These are phyloP conservation scores for Pythium plurisporium DNA, from an alignment of 352 stramenopile genomes.

Conservation along the genomic window DNA sequence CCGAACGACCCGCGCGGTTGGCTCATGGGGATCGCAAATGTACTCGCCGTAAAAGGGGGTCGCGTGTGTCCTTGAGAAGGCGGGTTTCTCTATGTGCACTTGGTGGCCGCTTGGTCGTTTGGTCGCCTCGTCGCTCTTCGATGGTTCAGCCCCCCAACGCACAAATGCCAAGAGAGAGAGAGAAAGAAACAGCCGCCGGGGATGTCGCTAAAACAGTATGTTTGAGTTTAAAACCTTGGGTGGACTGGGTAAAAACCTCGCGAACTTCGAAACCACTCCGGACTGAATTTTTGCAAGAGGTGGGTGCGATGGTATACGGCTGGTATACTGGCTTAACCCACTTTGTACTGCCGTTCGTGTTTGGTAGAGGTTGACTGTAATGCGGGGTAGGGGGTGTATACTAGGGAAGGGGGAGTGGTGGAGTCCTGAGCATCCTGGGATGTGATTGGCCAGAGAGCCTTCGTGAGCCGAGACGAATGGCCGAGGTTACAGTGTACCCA, in stretches of 20 bases:
- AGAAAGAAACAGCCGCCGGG: slow-evolving; percentile 3
- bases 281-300: slow-evolving; percentile 11
- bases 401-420: neutral
- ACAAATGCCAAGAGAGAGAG: neutral
- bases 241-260: slow-evolving; percentile 13
- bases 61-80: neutral
- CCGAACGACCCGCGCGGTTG: slow-evolving; percentile 33
- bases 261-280: slow-evolving; percentile 1
- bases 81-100: slow-evolving; percentile 10
- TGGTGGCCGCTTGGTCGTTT: neutral
- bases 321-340: neutral
- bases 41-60: neutral
- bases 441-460: neutral
- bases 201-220: slow-evolving; percentile 8
- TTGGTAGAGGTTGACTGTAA: neutral
- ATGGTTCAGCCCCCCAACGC: neutral
- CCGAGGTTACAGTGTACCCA: slow-evolving; percentile 11
- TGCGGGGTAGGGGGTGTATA: slow-evolving; percentile 6
- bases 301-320: slow-evolving; percentile 2
- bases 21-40: slow-evolving; percentile 20
- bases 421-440: neutral
- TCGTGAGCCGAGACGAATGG: neutral
- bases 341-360: neutral
- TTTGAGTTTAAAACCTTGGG: slow-evolving; percentile 7
- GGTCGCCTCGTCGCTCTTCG: slow-evolving; percentile 1